A percentile compares a stretch with the other conserved stretches of the same genome.
Evolutionary conservation across 2,329 filamentous ascomycete genomes (phyloP).

Genomic region (Ceratocystiopsis sp.): DNA sequence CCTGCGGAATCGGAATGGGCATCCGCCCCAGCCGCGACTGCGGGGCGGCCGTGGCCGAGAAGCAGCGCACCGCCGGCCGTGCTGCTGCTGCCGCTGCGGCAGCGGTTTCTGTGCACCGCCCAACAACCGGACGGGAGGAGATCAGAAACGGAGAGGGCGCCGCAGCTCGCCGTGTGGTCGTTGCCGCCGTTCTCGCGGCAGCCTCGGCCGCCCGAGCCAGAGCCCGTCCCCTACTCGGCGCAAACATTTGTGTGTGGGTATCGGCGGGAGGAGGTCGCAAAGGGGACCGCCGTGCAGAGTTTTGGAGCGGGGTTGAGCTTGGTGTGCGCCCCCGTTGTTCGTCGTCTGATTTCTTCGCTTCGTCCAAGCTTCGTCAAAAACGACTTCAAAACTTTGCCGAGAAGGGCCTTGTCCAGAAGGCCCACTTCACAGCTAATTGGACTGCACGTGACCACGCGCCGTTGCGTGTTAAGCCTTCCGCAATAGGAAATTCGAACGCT

Average conservation of each 20-base stretch:
- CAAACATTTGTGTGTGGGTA: constrained; percentile 4
- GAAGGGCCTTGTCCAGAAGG: too few relatives aligned
- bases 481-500: too few relatives aligned
- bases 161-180: neutral
- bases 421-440: too few relatives aligned
- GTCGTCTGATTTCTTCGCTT: too few relatives aligned
- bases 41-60: constrained; percentile 52
- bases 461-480: too few relatives aligned
- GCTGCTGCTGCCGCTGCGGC: neutral
- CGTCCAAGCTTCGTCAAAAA: too few relatives aligned
- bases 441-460: too few relatives aligned
- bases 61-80: constrained; percentile 19
- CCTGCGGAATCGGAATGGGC: constrained; percentile 63
- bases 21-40: constrained; percentile 75
- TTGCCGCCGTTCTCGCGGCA: constrained; percentile 16
- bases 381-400: too few relatives aligned
- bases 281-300: too few relatives aligned
- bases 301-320: neutral
- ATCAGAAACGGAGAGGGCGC: too few relatives aligned
- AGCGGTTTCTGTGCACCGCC: neutral
- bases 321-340: neutral
- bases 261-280: neutral
- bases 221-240: constrained; percentile 40
- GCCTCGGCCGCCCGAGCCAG: constrained; percentile 38
- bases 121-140: too few relatives aligned